Conservation (phyloP, 768 basidiomycete species). For the Rhodotorula taiwanensis region DNA sequence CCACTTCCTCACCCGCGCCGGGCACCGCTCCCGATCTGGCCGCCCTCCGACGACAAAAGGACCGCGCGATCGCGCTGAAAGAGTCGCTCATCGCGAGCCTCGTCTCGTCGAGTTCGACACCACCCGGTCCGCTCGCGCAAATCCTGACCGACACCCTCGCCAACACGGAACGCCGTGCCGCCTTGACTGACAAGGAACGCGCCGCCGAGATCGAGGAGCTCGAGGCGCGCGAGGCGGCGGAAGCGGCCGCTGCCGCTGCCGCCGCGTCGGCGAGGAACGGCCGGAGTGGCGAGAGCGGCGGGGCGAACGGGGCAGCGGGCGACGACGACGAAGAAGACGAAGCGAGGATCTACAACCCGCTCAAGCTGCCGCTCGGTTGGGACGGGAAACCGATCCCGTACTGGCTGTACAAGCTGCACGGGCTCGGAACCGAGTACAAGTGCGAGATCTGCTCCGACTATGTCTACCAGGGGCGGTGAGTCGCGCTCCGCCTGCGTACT, state of each 20-base stretch:
- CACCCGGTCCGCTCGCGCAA: slow-evolving; percentile 50
- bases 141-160: slow-evolving; percentile 83
- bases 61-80: slow-evolving; percentile 35
- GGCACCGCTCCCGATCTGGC: slow-evolving; percentile 2
- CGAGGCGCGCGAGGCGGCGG: slow-evolving; percentile 44
- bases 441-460: slow-evolving; percentile 97
- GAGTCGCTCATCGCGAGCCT: slow-evolving; percentile 47
- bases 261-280: slow-evolving; percentile 6
- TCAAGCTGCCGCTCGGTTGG: slow-evolving; percentile 94
- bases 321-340: slow-evolving; percentile 77
- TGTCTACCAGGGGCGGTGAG: slow-evolving; percentile 89
- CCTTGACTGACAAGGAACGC: slow-evolving; percentile 92
- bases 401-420: slow-evolving; percentile 96
- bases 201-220: slow-evolving; percentile 67
- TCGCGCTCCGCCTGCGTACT: too few relatives aligned
- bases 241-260: slow-evolving; percentile 41
- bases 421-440: slow-evolving; percentile 92
- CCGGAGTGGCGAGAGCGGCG: neutral
- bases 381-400: slow-evolving; percentile 99
- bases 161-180: slow-evolving; percentile 92
- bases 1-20: slow-evolving; percentile 4
- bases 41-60: slow-evolving; percentile 31
- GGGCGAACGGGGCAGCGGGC: slow-evolving; percentile 48
- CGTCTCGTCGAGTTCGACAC: slow-evolving; percentile 48
- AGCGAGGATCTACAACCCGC: slow-evolving; percentile 93